A percentile compares a stretch with the other conserved stretches of the same genome.
phyloP scores from a whole-genome alignment of 306 rosid genomes.

The Mucuna pruriens region DNA sequence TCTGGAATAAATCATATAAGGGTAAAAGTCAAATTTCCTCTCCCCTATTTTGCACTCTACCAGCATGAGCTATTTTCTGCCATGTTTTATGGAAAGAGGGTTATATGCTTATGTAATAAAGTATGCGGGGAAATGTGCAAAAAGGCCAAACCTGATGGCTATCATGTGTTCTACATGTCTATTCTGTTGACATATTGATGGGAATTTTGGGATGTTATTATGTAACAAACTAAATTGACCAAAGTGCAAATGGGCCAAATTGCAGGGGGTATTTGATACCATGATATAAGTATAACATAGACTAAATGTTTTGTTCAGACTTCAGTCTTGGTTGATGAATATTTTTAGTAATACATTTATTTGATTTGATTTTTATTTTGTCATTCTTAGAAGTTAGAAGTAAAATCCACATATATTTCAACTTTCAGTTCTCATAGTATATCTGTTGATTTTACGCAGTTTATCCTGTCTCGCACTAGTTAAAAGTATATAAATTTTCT shows the following conservation, averaged over 20 bases:
- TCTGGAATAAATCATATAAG: slow-evolving; percentile 20
- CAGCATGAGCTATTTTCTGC: slow-evolving; percentile 21
- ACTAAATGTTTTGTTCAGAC: background rate
- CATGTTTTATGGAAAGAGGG: background rate
- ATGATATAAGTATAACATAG: background rate
- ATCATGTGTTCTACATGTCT: background rate
- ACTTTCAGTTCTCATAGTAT: background rate
- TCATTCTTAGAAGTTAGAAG: background rate
- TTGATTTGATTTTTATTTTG: background rate
- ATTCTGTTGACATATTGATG: background rate
- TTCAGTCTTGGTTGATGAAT: slow-evolving; percentile 18
- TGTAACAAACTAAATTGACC: background rate
- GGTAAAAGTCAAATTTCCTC: background rate
- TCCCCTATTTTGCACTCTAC: background rate
- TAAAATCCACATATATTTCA: background rate
- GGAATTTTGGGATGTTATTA: too few species aligned
- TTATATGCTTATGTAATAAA: slow-evolving; percentile 2
- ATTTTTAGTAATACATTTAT: background rate
- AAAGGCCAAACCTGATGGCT: background rate
- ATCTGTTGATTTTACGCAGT: background rate
- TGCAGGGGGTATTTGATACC: background rate
- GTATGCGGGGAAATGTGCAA: background rate
- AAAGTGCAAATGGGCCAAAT: background rate
- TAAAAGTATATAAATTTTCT: background rate
- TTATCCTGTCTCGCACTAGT: background rate